These are phyloP conservation scores for Stephania japonica DNA, from an alignment of 164 flowering plant genomes.

Conservation along the genomic window DNA sequence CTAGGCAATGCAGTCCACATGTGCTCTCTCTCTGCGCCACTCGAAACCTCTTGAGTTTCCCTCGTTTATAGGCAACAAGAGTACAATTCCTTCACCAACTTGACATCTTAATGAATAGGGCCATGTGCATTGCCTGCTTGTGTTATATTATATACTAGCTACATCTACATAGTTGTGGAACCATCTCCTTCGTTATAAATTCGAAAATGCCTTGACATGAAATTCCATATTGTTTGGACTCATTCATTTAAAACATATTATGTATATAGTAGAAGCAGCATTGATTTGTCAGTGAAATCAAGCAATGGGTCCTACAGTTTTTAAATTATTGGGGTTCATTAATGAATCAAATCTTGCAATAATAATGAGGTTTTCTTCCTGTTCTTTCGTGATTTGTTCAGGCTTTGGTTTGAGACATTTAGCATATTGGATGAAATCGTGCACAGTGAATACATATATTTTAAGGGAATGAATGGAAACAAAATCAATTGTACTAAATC, in stretches of 20 bases:
- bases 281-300: neutral
- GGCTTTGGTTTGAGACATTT: neutral
- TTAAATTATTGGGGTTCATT: neutral
- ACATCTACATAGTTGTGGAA: neutral
- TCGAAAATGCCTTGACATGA: neutral
- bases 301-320: neutral
- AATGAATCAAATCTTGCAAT: neutral
- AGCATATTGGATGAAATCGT: no score
- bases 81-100: neutral
- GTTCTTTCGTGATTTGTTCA: neutral
- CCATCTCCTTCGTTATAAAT: neutral
- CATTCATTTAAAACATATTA: neutral
- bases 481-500: no score
- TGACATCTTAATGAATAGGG: neutral
- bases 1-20: neutral
- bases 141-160: neutral
- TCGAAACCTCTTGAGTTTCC: neutral
- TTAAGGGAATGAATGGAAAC: no score
- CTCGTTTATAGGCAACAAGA: neutral
- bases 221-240: neutral
- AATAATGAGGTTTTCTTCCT: neutral
- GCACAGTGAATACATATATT: no score
- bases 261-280: neutral
- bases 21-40: neutral
- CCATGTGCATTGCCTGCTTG: neutral